Base-by-base conservation (phyloP, 2,329 filamentous ascomycete species). In the Zymoseptoria brevis region DNA sequence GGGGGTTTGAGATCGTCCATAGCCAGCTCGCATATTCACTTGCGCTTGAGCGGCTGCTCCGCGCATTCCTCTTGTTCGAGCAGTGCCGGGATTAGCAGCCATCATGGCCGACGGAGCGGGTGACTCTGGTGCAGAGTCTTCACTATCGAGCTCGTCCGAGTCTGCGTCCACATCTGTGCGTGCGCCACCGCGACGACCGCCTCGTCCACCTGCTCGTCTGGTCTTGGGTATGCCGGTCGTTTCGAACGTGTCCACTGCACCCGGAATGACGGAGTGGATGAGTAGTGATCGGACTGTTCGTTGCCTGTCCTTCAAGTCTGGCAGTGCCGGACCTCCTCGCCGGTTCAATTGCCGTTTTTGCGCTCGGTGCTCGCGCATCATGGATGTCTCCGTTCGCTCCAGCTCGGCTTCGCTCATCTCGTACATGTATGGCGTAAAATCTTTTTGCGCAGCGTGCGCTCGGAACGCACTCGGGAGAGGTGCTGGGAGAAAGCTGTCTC, bases 341-440 rank as follows among this genome's bases (percentile, higher is more conserved):
- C 94, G 83, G 73, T 96, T 97, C 67, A 96, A 89, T 6, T 94
- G 96, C 53, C 94, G 85, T 77, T 99, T 99, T 76, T 97, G 92
- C 55, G 92, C 85, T 67, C 94, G 83, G 74, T 97, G 92, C 72
- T 99, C 94, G 65, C 94, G 85, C 60, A 94, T 92, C 68, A 97
- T 93, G 48, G 92, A 94, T 29, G 92, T 84, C 73, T 99, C 94
- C 57, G 92, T 93, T 62, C 88, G 84, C 74, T 97, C 92, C 50
- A 97, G 78, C 65, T 96, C 92, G 26, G 87, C 85, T 68, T 97
- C 93, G 68, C 87, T 96, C 67, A 97, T 83, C 74, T 97, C 94
- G 74, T 96, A 97, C 53, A 99, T 80, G 72, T 93, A 96, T 0
- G 94, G 94, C 3, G 89, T 88, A 72, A 88, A 97, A 67, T 99